phyloP scores from a whole-genome alignment of 441 rosid genomes.

The Aquilaria agallochum region DNA sequence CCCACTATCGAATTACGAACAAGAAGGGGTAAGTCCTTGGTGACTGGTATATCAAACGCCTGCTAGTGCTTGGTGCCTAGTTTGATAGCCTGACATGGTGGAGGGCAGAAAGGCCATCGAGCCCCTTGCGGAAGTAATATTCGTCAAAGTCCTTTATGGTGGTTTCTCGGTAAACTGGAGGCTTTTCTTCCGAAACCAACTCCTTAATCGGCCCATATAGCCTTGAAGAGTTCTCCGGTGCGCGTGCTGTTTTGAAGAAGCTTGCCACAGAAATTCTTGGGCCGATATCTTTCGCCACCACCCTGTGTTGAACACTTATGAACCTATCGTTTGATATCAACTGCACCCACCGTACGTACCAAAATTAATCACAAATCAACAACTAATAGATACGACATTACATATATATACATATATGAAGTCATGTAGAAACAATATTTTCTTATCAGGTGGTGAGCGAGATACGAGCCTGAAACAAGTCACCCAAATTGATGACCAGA shows the following conservation, averaged over 20 bases:
- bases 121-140: conserved; percentile 9
- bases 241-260: conserved; percentile 1
- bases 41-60: too few relatives aligned
- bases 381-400: too few relatives aligned
- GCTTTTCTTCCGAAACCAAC: conserved; percentile 18
- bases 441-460: too few relatives aligned
- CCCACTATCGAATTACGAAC: too few relatives aligned
- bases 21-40: too few relatives aligned
- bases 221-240: neutral
- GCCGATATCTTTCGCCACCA: neutral
- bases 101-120: conserved; percentile 13
- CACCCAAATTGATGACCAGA: conserved; percentile 25
- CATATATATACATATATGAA: too few relatives aligned
- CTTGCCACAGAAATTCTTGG: conserved; percentile 18
- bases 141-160: conserved; percentile 8
- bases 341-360: neutral
- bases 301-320: conserved; percentile 14
- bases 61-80: too few relatives aligned
- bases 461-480: conserved; percentile 21
- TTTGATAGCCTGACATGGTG: conserved; percentile 25
- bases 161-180: conserved; percentile 15
- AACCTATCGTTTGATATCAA: conserved; percentile 12
- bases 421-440: too few relatives aligned
- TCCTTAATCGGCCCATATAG: conserved; percentile 25
- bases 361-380: too few relatives aligned